These are phyloP conservation scores for Inonotus obliquus DNA, from an alignment of 1,284 basidiomycete genomes.

Conservation along the genomic window DNA sequence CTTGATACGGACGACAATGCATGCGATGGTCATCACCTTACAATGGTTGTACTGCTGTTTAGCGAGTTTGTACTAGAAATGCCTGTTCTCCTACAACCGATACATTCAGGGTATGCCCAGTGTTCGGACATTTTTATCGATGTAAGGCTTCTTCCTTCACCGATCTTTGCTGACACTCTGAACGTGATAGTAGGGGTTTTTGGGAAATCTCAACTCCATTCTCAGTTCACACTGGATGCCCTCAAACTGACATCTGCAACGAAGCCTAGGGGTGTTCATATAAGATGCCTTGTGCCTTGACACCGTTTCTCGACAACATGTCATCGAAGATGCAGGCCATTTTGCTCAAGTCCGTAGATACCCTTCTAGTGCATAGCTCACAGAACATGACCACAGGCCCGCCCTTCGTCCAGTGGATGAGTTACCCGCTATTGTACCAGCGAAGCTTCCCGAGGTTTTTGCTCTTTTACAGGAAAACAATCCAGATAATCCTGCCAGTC, in stretches of 20 bases:
- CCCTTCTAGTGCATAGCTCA: too few species aligned
- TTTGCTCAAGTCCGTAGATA: too few species aligned
- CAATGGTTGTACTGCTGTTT: constrained; percentile 66
- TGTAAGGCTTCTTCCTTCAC: too few species aligned
- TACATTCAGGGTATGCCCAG: constrained; percentile 78
- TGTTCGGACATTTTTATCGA: too few species aligned
- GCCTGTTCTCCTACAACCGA: constrained; percentile 77
- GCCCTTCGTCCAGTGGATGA: constrained; percentile 43
- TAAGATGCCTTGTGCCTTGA: too few species aligned
- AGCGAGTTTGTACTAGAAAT: constrained; percentile 74
- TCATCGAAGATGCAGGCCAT: too few species aligned
- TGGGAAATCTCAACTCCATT: constrained; percentile 2
- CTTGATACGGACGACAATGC: constrained; percentile 65
- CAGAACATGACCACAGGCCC: too few species aligned
- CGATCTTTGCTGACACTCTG: constrained; percentile 33
- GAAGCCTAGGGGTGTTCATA: constrained; percentile 53
- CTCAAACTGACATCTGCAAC: constrained; percentile 55
- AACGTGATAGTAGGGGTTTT: not conserved
- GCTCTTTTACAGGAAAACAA: constrained; percentile 52
- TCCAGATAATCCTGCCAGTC: constrained; percentile 54
- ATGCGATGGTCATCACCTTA: constrained; percentile 52
- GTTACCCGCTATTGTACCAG: constrained; percentile 47
- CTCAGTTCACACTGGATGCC: constrained; percentile 54
- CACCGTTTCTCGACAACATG: too few species aligned
- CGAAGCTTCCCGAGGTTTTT: constrained; percentile 61